These are phyloP conservation scores for Deinandra increscens DNA, from an alignment of 129 eudicot genomes.

Conservation along the genomic window DNA sequence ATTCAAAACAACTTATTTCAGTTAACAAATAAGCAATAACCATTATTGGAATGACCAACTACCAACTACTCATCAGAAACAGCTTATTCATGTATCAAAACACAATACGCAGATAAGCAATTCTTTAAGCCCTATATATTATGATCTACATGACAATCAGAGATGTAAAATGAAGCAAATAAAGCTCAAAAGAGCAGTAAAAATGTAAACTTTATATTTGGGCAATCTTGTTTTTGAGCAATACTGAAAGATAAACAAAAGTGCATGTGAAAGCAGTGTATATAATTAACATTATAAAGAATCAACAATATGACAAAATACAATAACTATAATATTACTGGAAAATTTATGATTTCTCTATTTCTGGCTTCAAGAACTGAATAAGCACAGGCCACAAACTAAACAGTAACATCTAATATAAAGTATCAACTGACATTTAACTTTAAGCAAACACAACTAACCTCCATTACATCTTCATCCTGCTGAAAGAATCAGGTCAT, in stretches of 20 bases:
- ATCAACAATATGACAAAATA: conserved; percentile 28
- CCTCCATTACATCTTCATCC: conserved; percentile 29
- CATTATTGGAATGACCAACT: background rate
- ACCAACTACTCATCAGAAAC: background rate
- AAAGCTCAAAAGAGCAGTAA: conserved; percentile 7
- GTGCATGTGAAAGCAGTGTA: conserved; percentile 34
- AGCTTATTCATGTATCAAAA: background rate
- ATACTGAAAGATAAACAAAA: conserved; percentile 6
- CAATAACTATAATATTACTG: conserved; percentile 27
- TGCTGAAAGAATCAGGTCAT: conserved; percentile 20
- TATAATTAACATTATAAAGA: conserved; percentile 35
- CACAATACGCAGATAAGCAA: background rate
- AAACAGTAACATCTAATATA: conserved; percentile 21
- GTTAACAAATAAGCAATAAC: background rate
- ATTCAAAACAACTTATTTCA: background rate
- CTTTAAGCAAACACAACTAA: conserved; percentile 24
- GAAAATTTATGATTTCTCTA: conserved; percentile 33
- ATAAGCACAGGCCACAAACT: conserved; percentile 19
- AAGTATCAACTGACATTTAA: conserved; percentile 26
- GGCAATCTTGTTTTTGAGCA: conserved; percentile 13
- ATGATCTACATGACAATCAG: background rate
- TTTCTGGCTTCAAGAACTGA: conserved; percentile 18
- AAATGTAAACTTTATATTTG: conserved; percentile 11
- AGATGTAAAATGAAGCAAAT: background rate
- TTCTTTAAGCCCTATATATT: background rate